Evolutionary conservation across 371 early-diverging fungal species (phyloP), one percentile per base, ranked within the genome.

Genomic region (Funneliformis caledonium): DNA sequence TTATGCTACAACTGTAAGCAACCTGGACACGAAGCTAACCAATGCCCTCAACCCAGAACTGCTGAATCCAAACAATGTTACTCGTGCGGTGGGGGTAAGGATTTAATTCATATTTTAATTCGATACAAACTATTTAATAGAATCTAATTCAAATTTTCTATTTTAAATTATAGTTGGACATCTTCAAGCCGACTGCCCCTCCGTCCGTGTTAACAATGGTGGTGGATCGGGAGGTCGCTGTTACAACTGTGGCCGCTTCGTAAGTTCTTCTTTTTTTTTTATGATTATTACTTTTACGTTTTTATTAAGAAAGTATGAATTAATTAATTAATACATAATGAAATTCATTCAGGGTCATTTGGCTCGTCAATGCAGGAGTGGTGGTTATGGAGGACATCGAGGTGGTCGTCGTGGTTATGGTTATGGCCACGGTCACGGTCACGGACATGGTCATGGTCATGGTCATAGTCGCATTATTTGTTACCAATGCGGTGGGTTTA

Each of bases 1-100:
- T 87, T 90, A 65, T 90, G 90, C 79, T 90, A 89, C 80, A 90
- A 90, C 84, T 90, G 90, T 80, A 91, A 90, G 81, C 88, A 88
- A 69, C 83, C 90, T 43, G 92, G 92, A 6, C 92, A 91, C 48
- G 87, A 89, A 76, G 88, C 90, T 22, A 87, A 83, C 60, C 82
- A 87, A 48, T 91, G 92, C 76, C 86, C 89, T 68, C 85, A 83
- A 76, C 88, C 88, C 37, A 89, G 87, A 60, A 86, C 87, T 31
- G 81, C 87, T 45, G 89, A 90, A 37, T 81, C 89, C 8, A 90
- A 89, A 81, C 87, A 89, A 81, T 91, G 92, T 42, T 91, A 89
- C 80, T 81, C 85, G 47, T 91, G 92, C 82, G 90, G 91, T 62
- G 88, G 88, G 83, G 89, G 92, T 90, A 87, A 48, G 72, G 42